These are phyloP conservation scores for Eutypa lata DNA, from an alignment of 2,329 filamentous ascomycete genomes.

Conservation along the genomic window DNA sequence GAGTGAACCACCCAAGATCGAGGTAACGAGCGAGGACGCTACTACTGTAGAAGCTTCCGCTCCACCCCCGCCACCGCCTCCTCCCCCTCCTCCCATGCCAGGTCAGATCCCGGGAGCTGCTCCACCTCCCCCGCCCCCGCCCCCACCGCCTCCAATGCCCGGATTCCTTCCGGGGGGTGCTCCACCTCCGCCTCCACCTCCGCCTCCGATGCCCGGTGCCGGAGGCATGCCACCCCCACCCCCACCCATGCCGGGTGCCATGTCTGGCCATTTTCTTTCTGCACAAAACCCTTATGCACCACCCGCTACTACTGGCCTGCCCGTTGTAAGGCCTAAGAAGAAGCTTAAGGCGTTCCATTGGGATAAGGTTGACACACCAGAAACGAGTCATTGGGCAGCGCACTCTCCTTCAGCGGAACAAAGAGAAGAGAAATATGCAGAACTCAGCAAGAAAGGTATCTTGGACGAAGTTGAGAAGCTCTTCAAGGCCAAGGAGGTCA, in stretches of 20 bases:
- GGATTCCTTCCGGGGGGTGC: conserved; percentile 28
- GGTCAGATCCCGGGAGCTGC: conserved; percentile 23
- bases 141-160: conserved; percentile 33
- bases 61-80: conserved; percentile 36
- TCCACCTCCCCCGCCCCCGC: conserved; percentile 37
- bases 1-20: conserved; percentile 55
- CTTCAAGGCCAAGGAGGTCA: conserved; percentile 96
- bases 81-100: conserved; percentile 29
- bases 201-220: conserved; percentile 46
- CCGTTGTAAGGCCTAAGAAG: conserved; percentile 90
- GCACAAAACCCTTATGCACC: conserved; percentile 55
- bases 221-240: conserved; percentile 43
- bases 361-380: conserved; percentile 94
- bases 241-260: conserved; percentile 64
- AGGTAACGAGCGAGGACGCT: conserved; percentile 44
- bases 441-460: conserved; percentile 90
- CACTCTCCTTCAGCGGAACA: conserved; percentile 83
- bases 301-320: conserved; percentile 62
- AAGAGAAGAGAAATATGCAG: conserved; percentile 92
- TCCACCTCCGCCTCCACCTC: conserved; percentile 41
- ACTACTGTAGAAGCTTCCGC: conserved; percentile 29
- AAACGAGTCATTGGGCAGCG: conserved; percentile 88
- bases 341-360: conserved; percentile 99
- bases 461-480: conserved; percentile 96
- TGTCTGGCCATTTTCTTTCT: conserved; percentile 74